phyloP scores from a whole-genome alignment of 129 eudicot species.

The Lactuca sativa region DNA sequence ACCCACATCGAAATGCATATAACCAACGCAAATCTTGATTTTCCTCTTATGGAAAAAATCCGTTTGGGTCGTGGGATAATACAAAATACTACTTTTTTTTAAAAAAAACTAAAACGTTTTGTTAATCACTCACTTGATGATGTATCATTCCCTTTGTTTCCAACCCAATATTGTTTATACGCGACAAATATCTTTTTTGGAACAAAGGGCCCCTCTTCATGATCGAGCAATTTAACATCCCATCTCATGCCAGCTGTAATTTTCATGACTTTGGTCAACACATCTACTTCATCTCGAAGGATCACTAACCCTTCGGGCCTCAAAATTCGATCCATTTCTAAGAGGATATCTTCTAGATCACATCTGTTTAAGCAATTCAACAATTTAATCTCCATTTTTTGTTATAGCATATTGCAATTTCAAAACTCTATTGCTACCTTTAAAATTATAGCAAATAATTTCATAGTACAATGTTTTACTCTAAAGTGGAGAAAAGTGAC shows the following conservation, averaged over 20 bases:
- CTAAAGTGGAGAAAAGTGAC: slow-evolving; percentile 2
- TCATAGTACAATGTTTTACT: background rate
- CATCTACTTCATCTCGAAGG: slow-evolving; percentile 77
- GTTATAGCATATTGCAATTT: too few relatives aligned
- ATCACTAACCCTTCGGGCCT: slow-evolving; percentile 89
- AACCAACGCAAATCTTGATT: slow-evolving; percentile 24
- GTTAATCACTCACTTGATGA: slow-evolving; percentile 48
- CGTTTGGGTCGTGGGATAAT: slow-evolving; percentile 17
- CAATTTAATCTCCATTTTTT: too few relatives aligned
- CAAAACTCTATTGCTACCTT: too few relatives aligned
- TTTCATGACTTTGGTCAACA: slow-evolving; percentile 67
- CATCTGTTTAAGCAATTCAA: slow-evolving; percentile 51
- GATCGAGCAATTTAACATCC: slow-evolving; percentile 76
- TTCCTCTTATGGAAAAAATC: slow-evolving; percentile 14
- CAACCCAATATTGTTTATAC: slow-evolving; percentile 78
- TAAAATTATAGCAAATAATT: background rate
- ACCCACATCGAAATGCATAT: slow-evolving; percentile 24
- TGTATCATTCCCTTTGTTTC: slow-evolving; percentile 47
- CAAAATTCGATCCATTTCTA: slow-evolving; percentile 93
- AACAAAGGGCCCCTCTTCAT: slow-evolving; percentile 88
- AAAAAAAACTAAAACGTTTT: slow-evolving; percentile 11
- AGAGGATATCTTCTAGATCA: slow-evolving; percentile 74
- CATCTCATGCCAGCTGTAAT: slow-evolving; percentile 88
- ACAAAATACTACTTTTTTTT: slow-evolving; percentile 19
- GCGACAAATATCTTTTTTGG: slow-evolving; percentile 80